phyloP scores from a whole-genome alignment of 208 protist species.

The Wallacemonas sp. region DNA sequence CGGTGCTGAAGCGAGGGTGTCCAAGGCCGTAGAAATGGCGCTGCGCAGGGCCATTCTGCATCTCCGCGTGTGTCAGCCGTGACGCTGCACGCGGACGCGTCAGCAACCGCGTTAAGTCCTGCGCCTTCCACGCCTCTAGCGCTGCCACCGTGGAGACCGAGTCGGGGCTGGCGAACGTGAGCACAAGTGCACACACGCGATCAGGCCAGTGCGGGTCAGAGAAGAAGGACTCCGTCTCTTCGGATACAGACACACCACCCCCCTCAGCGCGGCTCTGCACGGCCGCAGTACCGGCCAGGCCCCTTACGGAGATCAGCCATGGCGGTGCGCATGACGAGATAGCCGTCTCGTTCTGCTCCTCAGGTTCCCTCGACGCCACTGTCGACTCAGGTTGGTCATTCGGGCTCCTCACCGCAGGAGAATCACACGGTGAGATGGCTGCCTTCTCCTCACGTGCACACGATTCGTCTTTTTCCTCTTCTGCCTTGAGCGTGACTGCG shows the following conservation, averaged over 20 bases:
- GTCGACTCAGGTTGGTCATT: too few relatives aligned
- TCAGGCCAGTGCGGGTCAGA: not conserved
- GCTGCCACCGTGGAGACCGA: not conserved
- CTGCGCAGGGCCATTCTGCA: not conserved
- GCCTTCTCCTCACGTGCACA: too few relatives aligned
- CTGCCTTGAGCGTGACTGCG: too few relatives aligned
- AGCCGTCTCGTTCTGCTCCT: too few relatives aligned
- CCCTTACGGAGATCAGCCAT: too few relatives aligned
- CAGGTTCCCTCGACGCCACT: too few relatives aligned
- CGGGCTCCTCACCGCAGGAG: too few relatives aligned
- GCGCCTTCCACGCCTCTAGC: not conserved
- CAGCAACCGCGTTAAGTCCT: not conserved
- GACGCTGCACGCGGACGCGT: slow-evolving; percentile 1
- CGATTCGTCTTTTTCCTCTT: too few relatives aligned
- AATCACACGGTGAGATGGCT: too few relatives aligned
- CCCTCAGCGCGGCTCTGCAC: too few relatives aligned
- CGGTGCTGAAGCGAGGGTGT: not conserved
- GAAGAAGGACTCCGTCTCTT: not conserved
- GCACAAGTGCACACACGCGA: not conserved
- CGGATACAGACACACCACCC: too few relatives aligned
- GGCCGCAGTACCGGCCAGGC: not conserved
- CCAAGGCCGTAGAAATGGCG: slow-evolving; percentile 1
- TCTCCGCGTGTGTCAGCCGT: not conserved
- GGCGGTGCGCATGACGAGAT: too few relatives aligned
- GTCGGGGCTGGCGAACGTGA: not conserved